phyloP scores from a whole-genome alignment of 1,284 basidiomycete species.

The Flammula alnicola region DNA sequence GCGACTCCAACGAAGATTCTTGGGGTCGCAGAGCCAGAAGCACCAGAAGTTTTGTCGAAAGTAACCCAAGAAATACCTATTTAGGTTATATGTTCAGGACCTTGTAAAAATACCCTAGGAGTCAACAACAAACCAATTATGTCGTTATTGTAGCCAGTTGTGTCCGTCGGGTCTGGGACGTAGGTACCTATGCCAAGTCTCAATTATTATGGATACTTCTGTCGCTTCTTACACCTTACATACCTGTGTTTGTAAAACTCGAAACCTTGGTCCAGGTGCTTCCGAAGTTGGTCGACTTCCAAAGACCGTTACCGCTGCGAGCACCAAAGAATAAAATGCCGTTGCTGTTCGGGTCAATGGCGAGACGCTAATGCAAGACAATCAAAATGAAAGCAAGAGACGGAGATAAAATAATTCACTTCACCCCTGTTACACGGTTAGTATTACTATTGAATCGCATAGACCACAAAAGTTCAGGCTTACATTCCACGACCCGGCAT shows the following conservation, averaged over 20 bases:
- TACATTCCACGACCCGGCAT: constrained; percentile 68
- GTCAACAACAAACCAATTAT: constrained; percentile 43
- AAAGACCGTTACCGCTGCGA: constrained; percentile 64
- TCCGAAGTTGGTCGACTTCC: constrained; percentile 65
- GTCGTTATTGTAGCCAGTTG: constrained; percentile 59
- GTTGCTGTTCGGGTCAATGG: constrained; percentile 65
- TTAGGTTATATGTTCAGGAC: no score
- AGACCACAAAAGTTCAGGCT: constrained; percentile 13
- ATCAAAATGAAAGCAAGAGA: not conserved
- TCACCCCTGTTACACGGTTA: constrained; percentile 37
- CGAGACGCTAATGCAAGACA: constrained; percentile 52
- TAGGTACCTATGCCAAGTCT: constrained; percentile 45
- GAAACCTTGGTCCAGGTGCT: constrained; percentile 61
- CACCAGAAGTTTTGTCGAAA: constrained; percentile 63
- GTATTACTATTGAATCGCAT: constrained; percentile 9
- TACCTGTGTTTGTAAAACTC: constrained; percentile 58
- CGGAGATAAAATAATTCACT: constrained; percentile 24
- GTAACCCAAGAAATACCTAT: constrained; percentile 64
- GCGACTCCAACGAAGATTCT: constrained; percentile 73
- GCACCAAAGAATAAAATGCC: constrained; percentile 66
- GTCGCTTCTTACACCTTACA: not conserved
- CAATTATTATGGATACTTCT: not conserved
- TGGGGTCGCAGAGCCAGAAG: constrained; percentile 55
- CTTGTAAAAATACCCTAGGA: not conserved
- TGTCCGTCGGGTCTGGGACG: constrained; percentile 57